Evolutionary conservation across 2,329 filamentous ascomycete genomes (phyloP), one percentile per base, ranked within the genome.

Genomic region (Diaporthe vaccinii): DNA sequence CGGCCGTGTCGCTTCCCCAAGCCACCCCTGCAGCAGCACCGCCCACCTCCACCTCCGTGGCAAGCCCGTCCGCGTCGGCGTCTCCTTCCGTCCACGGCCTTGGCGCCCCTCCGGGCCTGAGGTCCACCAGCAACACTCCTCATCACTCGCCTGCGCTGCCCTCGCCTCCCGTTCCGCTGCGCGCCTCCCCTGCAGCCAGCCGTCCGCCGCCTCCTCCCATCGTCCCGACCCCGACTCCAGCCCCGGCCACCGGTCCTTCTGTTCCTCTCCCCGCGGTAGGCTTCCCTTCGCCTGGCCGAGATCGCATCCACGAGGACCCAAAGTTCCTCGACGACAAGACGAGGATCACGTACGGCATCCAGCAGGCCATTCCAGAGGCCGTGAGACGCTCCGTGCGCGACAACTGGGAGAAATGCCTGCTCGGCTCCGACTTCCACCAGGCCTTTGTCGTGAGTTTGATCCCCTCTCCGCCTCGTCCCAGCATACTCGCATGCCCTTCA

Each of bases 391-490:
- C 84, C 0, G 78, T 90, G 15, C 84, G 89, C 34, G 88, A 89
- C 76, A 84, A 87, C 73, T 89, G 88, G 86, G 82, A 88, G 57
- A 89, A 86, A 77, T 86, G 85, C 25, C 76, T 90, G 3, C 73
- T 86, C 4, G 89, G 89, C 14, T 88, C 87, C 5, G 86, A 89
- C 15, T 90, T 88, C 74, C 89, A 91, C 76, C 82, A 86, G 57
- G 84, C 86, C 2, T 91, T 91, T 76, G 74, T 90, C 72, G 88
- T 91, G 80, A 84, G 88, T 86, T 22, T 20, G 2, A 36, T 22
- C 12, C 44, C 15, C 17, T 15, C 17, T 36, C 22, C 12, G 20
- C 22, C 25, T 31, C 61, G 49, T 49, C 15, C 41, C 61, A 14
- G 7, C 1, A 6, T 7, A 8, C n/a, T 62, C 28, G 22, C 9